These are phyloP conservation scores for Hymenoscyphus fructigenus DNA, from an alignment of 2,329 filamentous ascomycete genomes.

Conservation along the genomic window DNA sequence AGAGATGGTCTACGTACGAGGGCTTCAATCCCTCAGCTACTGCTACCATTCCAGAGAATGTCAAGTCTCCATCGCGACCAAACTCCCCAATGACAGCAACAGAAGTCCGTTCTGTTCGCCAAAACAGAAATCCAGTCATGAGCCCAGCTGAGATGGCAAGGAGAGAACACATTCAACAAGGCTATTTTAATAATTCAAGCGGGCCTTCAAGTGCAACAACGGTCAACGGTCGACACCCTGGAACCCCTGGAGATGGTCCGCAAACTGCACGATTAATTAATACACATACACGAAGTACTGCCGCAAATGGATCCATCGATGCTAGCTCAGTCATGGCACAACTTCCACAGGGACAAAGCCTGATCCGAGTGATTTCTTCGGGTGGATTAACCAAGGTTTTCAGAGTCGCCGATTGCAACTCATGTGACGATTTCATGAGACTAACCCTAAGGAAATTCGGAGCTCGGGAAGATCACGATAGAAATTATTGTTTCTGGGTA, in stretches of 20 bases:
- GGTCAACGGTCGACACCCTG: slow-evolving; percentile 53
- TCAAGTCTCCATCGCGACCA: slow-evolving; percentile 63
- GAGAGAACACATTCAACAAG: slow-evolving; percentile 50
- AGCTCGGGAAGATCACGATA: slow-evolving; percentile 84
- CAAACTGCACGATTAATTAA: slow-evolving; percentile 62
- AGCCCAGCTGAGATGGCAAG: slow-evolving; percentile 55
- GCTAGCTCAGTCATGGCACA: slow-evolving; percentile 78
- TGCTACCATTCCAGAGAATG: slow-evolving; percentile 37
- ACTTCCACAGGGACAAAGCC: slow-evolving; percentile 79
- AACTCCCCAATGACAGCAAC: slow-evolving; percentile 57
- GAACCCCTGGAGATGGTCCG: slow-evolving; percentile 59
- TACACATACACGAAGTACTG: slow-evolving; percentile 61
- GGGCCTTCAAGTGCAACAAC: slow-evolving; percentile 50
- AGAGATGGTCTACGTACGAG: slow-evolving; percentile 65
- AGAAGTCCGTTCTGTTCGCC: slow-evolving; percentile 32
- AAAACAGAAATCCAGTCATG: slow-evolving; percentile 44
- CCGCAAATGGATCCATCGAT: slow-evolving; percentile 78
- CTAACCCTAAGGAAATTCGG: slow-evolving; percentile 86
- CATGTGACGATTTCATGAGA: slow-evolving; percentile 88
- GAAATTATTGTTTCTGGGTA: slow-evolving; percentile 97
- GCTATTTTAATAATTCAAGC: slow-evolving; percentile 54
- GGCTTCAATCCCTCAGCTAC: slow-evolving; percentile 28
- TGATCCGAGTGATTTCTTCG: slow-evolving; percentile 91
- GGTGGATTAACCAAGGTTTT: slow-evolving; percentile 90
- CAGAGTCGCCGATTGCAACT: slow-evolving; percentile 88